These are phyloP conservation scores for Didymella segeticola DNA, from an alignment of 2,329 filamentous ascomycete species.

Conservation along the genomic window DNA sequence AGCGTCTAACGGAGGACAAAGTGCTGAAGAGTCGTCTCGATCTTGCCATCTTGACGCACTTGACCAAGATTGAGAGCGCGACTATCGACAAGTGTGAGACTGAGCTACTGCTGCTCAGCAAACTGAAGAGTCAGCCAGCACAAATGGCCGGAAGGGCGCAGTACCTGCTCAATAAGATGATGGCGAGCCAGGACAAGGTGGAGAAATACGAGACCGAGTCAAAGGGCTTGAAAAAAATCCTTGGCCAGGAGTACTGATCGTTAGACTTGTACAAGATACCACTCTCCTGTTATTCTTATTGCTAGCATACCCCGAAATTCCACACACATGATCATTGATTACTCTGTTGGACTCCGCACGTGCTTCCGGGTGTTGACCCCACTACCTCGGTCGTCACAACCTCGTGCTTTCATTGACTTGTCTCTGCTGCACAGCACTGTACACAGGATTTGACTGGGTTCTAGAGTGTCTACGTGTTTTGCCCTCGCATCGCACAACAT, in stretches of 20 bases:
- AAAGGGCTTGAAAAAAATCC: conserved; percentile 72
- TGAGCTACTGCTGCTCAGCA: conserved; percentile 75
- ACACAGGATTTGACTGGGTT: no score
- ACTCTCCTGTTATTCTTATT: neutral
- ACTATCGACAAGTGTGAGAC: conserved; percentile 79
- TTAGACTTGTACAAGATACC: conserved; percentile 7
- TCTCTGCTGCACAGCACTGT: no score
- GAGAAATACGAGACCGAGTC: conserved; percentile 76
- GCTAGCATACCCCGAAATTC: conserved; percentile 1
- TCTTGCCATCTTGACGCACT: conserved; percentile 70
- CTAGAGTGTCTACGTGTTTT: neutral
- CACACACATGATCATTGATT: neutral
- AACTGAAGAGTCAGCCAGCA: conserved; percentile 71
- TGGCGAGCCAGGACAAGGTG: conserved; percentile 76
- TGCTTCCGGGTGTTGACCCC: conserved; percentile 1
- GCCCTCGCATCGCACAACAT: neutral
- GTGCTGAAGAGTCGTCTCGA: conserved; percentile 75
- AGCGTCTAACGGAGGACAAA: conserved; percentile 70
- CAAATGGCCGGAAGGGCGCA: conserved; percentile 71
- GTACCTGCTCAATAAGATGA: conserved; percentile 77
- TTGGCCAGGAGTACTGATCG: conserved; percentile 58
- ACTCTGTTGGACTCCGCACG: neutral
- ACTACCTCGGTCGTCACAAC: neutral
- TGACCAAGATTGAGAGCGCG: conserved; percentile 74
- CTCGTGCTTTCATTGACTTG: neutral